phyloP scores from a whole-genome alignment of 1,139 yeast genomes.

The Saccharomycopsis phalli region DNA sequence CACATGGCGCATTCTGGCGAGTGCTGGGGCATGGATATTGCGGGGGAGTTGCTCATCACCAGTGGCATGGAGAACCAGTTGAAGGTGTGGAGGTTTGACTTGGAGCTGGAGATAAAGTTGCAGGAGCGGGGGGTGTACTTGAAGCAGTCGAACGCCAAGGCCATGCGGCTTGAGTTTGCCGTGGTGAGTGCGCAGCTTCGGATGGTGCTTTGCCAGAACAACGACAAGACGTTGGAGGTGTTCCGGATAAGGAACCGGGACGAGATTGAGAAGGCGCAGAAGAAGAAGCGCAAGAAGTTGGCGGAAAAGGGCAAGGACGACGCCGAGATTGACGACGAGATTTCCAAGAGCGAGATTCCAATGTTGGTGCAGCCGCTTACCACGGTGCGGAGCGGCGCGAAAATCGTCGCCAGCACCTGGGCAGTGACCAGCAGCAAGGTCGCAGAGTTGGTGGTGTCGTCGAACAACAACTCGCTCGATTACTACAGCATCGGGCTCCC shows the following conservation, averaged over 20 bases:
- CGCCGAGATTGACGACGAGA: slow-evolving; percentile 49
- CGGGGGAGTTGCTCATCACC: slow-evolving; percentile 42
- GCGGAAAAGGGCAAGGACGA: slow-evolving; percentile 56
- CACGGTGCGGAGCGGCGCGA: slow-evolving; percentile 47
- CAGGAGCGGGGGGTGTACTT: slow-evolving; percentile 58
- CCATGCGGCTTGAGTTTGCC: slow-evolving; percentile 51
- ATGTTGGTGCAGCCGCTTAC: slow-evolving; percentile 58
- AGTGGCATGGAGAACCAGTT: slow-evolving; percentile 76
- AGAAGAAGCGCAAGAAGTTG: slow-evolving; percentile 72
- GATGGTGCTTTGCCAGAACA: slow-evolving; percentile 62
- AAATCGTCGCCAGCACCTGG: slow-evolving; percentile 53
- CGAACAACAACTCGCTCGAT: slow-evolving; percentile 69
- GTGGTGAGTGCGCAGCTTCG: slow-evolving; percentile 26
- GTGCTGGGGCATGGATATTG: slow-evolving; percentile 73
- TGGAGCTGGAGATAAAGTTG: slow-evolving; percentile 47
- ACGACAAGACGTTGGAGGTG: slow-evolving; percentile 74
- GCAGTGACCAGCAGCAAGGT: slow-evolving; percentile 35
- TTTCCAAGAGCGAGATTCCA: slow-evolving; percentile 47
- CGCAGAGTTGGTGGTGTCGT: slow-evolving; percentile 52
- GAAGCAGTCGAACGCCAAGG: slow-evolving; percentile 73
- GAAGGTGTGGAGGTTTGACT: slow-evolving; percentile 69
- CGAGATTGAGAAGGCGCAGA: slow-evolving; percentile 71
- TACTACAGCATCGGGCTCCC: slow-evolving; percentile 50
- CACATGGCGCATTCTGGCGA: slow-evolving; percentile 91
- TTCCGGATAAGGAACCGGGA: slow-evolving; percentile 71